Evolutionary conservation across 805 yeast genomes (phyloP).

Genomic region (Myxozyma mucilagina): DNA sequence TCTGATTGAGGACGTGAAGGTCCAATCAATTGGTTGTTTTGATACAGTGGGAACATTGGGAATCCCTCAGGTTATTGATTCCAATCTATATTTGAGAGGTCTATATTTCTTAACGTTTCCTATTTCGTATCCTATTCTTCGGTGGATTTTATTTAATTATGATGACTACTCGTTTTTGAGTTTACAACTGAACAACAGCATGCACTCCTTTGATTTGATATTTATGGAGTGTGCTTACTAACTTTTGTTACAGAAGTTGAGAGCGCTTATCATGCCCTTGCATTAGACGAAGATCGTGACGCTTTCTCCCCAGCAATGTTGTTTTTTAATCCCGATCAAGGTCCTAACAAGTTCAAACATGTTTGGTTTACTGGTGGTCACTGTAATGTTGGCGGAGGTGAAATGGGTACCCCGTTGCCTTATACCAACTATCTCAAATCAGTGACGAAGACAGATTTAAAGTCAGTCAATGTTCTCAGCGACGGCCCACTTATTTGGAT

Average conservation of each 20-base stretch:
- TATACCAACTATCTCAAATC: conserved; percentile 12
- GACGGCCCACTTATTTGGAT: conserved; percentile 28
- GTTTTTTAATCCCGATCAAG: no score
- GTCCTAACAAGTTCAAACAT: no score
- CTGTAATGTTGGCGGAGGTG: conserved; percentile 27
- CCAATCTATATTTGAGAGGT: not conserved
- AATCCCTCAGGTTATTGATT: conserved; percentile 6
- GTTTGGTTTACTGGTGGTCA: conserved; percentile 27
- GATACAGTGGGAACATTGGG: conserved; percentile 31
- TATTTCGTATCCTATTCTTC: no score
- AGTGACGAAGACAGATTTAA: not conserved
- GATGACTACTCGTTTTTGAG: conserved; percentile 11
- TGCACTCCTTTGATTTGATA: not conserved
- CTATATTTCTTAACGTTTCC: no score
- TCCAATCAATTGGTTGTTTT: conserved; percentile 24
- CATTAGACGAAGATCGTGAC: no score
- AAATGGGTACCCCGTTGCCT: not conserved
- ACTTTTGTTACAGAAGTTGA: conserved; percentile 13
- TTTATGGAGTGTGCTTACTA: not conserved
- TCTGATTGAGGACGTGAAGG: not conserved
- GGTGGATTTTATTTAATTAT: not conserved
- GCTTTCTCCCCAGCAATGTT: no score
- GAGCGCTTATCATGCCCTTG: conserved; percentile 18
- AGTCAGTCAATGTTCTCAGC: conserved; percentile 10
- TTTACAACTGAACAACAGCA: conserved; percentile 10